These are phyloP conservation scores for Paralagenidium karlingii DNA, from an alignment of 352 stramenopile genomes.

Conservation along the genomic window DNA sequence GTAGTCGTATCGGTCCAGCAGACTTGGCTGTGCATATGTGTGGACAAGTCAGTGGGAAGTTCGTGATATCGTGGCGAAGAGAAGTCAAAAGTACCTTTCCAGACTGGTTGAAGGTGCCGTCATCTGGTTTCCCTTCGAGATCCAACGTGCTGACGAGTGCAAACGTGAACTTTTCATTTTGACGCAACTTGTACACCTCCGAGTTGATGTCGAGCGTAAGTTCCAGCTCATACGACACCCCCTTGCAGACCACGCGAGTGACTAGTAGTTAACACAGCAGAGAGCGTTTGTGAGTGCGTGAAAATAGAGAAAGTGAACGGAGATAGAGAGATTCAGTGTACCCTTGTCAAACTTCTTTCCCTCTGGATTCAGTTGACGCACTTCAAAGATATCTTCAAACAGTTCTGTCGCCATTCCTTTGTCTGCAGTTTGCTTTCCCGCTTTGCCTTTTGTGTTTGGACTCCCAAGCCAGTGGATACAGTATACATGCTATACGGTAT, in stretches of 20 bases:
- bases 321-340: conserved; percentile 8
- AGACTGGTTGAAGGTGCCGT: conserved; percentile 89
- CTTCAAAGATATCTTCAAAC: conserved; percentile 99
- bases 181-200: conserved; percentile 92
- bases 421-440: too few species aligned
- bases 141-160: conserved; percentile 93
- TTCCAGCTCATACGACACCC: conserved; percentile 96
- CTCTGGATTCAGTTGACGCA: conserved; percentile 94
- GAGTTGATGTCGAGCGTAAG: conserved; percentile 97
- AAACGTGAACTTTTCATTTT: conserved; percentile 95
- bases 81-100: conserved; percentile 46
- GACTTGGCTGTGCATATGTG: conserved; percentile 73
- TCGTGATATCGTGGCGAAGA: too few species aligned
- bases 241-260: conserved; percentile 93
- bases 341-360: conserved; percentile 96
- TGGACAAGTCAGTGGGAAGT: too few species aligned
- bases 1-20: conserved; percentile 98
- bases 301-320: neutral
- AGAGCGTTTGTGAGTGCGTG: neutral
- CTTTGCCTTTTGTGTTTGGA: too few species aligned
- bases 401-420: conserved; percentile 88
- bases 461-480: too few species aligned
- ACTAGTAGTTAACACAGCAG: conserved; percentile 44
- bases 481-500: too few species aligned
- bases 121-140: conserved; percentile 92